A percentile compares a stretch with the other conserved stretches of the same genome.
These are phyloP conservation scores for Chaetomiaceae sp. DNA, from an alignment of 2,329 filamentous ascomycete species.

Conservation along the genomic window DNA sequence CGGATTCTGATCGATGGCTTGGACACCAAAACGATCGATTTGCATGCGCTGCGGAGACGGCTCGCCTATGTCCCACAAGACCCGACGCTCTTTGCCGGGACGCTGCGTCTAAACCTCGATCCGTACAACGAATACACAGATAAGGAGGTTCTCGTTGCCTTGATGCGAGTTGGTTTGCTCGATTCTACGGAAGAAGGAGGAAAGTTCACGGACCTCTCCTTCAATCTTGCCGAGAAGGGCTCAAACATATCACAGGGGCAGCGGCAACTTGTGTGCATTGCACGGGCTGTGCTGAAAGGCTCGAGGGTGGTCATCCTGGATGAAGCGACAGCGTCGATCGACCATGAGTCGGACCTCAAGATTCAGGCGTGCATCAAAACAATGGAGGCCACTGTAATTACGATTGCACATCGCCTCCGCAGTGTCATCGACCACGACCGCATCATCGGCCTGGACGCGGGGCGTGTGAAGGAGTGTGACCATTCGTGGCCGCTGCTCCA, in stretches of 20 bases:
- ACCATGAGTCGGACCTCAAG: conserved; percentile 18
- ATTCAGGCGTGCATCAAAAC: conserved; percentile 18
- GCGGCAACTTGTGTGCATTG: conserved; percentile 16
- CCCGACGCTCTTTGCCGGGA: conserved; percentile 13
- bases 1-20: conserved; percentile 2
- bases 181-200: conserved; percentile 4
- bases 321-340: conserved; percentile 18
- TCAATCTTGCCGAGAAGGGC: conserved; percentile 9
- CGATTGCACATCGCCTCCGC: conserved; percentile 23
- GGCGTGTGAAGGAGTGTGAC: conserved; percentile 12
- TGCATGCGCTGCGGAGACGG: background rate
- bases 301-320: conserved; percentile 15
- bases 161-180: conserved; percentile 6
- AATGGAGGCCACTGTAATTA: conserved; percentile 19
- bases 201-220: conserved; percentile 9
- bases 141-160: conserved; percentile 6
- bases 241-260: conserved; percentile 17
- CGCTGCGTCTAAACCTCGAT: conserved; percentile 15
- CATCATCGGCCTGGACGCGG: conserved; percentile 8
- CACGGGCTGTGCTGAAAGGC: conserved; percentile 11
- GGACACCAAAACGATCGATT: background rate
- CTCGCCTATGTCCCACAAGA: conserved; percentile 31
- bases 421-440: conserved; percentile 24
- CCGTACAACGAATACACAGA: conserved; percentile 14
- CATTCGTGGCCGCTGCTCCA: conserved; percentile 10